Percentiles rank a stretch among this genome's conserved stretches.
These are phyloP conservation scores for Prinsepia uniflora DNA, from an alignment of 306 rosid genomes.

Conservation along the genomic window DNA sequence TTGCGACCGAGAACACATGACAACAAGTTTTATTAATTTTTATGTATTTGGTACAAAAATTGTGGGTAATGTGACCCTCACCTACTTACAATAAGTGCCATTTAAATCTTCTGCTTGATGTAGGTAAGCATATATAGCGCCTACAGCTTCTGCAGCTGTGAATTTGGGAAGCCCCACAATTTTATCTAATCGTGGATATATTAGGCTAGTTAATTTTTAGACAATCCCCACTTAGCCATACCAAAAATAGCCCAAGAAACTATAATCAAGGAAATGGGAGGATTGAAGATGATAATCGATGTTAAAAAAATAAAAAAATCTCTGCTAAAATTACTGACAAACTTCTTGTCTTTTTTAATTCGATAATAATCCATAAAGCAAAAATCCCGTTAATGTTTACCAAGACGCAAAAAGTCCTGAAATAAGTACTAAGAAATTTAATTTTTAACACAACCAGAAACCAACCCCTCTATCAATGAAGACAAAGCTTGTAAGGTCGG, in stretches of 20 bases:
- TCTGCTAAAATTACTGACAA: constrained; percentile 17
- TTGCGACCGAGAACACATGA: constrained; percentile 9
- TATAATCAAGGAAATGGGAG: not conserved
- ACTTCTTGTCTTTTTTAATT: not conserved
- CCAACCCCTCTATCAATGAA: constrained; percentile 14
- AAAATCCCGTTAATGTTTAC: too few species aligned
- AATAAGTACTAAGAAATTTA: not conserved
- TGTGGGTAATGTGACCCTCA: constrained; percentile 53
- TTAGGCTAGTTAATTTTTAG: not conserved
- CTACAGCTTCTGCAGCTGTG: constrained; percentile 28
- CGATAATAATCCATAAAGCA: too few species aligned
- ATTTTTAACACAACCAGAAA: constrained; percentile 10
- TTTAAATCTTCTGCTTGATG: constrained; percentile 47
- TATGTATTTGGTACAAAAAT: constrained; percentile 38
- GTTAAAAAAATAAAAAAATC: constrained; percentile 21
- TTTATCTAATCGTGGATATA: constrained; percentile 2
- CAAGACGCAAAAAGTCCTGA: too few species aligned
- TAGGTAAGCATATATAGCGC: constrained; percentile 41
- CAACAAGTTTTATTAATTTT: not conserved
- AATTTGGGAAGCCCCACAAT: constrained; percentile 6
- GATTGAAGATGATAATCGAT: constrained; percentile 18
- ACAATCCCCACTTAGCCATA: not conserved
- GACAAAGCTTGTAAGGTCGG: constrained; percentile 28
- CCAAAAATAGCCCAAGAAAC: constrained; percentile 6
- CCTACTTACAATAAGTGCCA: constrained; percentile 60